Evolutionary conservation across 192 early-diverging fungal species (phyloP).

Genomic region (Coemansia sp.): DNA sequence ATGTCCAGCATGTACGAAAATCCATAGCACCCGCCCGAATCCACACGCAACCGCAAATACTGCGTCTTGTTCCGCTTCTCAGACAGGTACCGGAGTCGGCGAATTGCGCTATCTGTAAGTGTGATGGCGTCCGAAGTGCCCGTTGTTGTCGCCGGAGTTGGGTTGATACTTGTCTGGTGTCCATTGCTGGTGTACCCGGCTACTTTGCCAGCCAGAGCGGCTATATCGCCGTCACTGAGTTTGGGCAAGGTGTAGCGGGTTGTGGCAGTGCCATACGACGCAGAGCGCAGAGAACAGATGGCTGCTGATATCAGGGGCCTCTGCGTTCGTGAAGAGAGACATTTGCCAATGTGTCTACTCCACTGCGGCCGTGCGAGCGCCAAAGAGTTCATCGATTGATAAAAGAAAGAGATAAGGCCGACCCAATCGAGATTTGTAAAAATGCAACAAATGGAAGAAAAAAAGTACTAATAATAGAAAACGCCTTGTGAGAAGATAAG

Average conservation of each 20-base stretch:
- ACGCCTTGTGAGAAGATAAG: not conserved
- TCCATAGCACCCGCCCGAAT: slow-evolving; percentile 86
- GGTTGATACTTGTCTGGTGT: slow-evolving; percentile 6
- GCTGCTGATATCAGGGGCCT: not conserved
- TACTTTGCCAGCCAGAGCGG: slow-evolving; percentile 29
- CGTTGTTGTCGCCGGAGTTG: not conserved
- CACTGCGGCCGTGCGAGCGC: slow-evolving; percentile 4
- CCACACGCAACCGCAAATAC: slow-evolving; percentile 71
- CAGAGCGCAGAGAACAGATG: not conserved
- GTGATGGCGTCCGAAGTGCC: slow-evolving; percentile 19
- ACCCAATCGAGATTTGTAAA: slow-evolving; percentile 2
- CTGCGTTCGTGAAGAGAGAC: not conserved
- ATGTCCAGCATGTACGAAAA: slow-evolving; percentile 83
- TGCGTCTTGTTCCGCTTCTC: slow-evolving; percentile 50
- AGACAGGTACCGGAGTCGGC: slow-evolving; percentile 39
- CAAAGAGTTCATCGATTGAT: slow-evolving; percentile 8
- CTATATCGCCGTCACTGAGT: slow-evolving; percentile 24
- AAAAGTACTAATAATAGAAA: not conserved
- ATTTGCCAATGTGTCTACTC: slow-evolving; percentile 3
- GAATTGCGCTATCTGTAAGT: slow-evolving; percentile 48
- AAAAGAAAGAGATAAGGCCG: not conserved
- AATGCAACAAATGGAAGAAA: not conserved
- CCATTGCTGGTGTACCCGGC: slow-evolving; percentile 14
- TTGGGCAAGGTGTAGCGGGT: slow-evolving; percentile 44
- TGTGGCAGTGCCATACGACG: not conserved